phyloP scores from a whole-genome alignment of 768 basidiomycete species.

The Kwoniella sp. region DNA sequence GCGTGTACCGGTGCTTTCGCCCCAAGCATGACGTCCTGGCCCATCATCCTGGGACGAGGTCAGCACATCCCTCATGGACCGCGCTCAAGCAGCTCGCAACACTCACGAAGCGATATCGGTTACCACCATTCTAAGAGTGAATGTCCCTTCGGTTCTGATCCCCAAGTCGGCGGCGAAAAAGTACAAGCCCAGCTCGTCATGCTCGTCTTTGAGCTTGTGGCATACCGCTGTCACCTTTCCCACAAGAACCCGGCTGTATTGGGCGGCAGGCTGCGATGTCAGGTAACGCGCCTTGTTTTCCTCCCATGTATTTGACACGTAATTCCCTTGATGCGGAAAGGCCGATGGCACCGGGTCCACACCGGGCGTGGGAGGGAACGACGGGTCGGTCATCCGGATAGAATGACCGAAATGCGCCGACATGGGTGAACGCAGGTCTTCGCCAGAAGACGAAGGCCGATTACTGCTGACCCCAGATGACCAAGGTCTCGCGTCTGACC shows the following conservation, averaged over 20 bases:
- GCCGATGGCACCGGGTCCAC: no score
- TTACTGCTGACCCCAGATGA: slow-evolving; percentile 3
- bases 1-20: slow-evolving; percentile 64
- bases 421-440: background rate
- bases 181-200: slow-evolving; percentile 80
- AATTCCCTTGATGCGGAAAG: no score
- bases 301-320: no score
- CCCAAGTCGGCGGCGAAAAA: slow-evolving; percentile 94
- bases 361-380: slow-evolving; percentile 8
- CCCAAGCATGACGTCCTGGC: slow-evolving; percentile 1
- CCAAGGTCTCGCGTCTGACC: slow-evolving; percentile 4
- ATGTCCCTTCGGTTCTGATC: slow-evolving; percentile 86
- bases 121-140: slow-evolving; percentile 77
- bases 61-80: background rate
- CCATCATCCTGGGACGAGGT: slow-evolving; percentile 52
- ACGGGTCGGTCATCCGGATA: background rate
- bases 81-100: background rate
- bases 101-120: slow-evolving; percentile 90
- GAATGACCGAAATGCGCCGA: slow-evolving; percentile 5
- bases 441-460: slow-evolving; percentile 7
- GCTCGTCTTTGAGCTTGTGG: slow-evolving; percentile 74
- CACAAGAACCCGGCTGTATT: slow-evolving; percentile 81
- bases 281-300: background rate
- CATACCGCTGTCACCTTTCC: slow-evolving; percentile 85
- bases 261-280: slow-evolving; percentile 9